Base-by-base conservation (phyloP, 2,329 filamentous ascomycete genomes). In the Aspergillus glaucus region DNA sequence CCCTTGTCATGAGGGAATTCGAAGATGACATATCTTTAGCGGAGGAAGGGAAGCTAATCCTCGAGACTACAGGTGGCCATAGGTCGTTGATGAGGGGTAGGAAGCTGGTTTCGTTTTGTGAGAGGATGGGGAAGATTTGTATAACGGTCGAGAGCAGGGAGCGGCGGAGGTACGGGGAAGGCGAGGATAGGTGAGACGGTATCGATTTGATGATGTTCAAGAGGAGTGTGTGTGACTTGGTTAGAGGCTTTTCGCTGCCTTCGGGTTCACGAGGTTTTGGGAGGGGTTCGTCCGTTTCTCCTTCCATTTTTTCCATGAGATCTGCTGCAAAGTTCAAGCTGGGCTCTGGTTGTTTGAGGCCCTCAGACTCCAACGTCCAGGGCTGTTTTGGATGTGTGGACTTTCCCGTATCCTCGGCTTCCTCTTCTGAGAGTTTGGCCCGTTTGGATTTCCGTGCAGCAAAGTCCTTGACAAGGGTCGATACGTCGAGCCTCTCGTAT, bases 171-270 rank as follows among this genome's bases (percentile, higher is more conserved):
- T 82, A 80, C 0, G 91, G 83, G 0, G 89, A 91, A 0, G 88
- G 84, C 0, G 89, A 91, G 5, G 92, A 90, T 9, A 98, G 79
- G 67, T 96, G 93, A 64, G 95, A 85, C 62, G 95, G 91, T 4
- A 90, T 92, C 1, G 95, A 81, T 44, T 81, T 80, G 21, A 90
- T 82, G 49, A 98, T 93, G 49, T 85, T 85, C 30, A 89, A 78
- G 3, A 97, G 80, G 9, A 96, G 78, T n/a, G 77, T 77, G 66
- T 94, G 94, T 0, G 87, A 88, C 55, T 87, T 86, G 42, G 86
- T 87, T 32, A 79, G 70, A 0, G 84, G 84, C n/a, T 84, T 81
- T 17, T 79, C 75, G 46, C 51, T 56, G 49, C 81, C 78, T 26
- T 79, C 73, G 19, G 71, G 67, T 61, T 85, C 77, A 40, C 67